These are phyloP conservation scores for Heteromeles arbutifolia DNA, from an alignment of 306 rosid genomes.

Conservation along the genomic window DNA sequence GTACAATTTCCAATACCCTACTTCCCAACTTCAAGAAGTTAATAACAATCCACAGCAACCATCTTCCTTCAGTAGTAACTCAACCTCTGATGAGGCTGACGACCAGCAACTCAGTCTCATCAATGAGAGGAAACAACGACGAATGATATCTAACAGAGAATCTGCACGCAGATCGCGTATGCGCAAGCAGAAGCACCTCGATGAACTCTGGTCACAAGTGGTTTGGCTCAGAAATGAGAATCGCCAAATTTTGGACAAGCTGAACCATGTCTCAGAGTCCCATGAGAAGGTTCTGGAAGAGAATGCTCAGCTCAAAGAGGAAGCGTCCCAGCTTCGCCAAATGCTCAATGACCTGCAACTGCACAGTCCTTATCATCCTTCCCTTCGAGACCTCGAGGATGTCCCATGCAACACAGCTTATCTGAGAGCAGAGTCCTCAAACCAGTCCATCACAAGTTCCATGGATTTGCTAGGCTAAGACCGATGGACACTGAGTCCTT, in stretches of 20 bases:
- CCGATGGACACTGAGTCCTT: constrained; percentile 5
- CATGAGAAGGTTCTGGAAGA: constrained; percentile 60
- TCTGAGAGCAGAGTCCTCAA: constrained; percentile 51
- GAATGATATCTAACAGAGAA: constrained; percentile 96
- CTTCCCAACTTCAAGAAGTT: constrained; percentile 39
- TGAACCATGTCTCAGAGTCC: constrained; percentile 57
- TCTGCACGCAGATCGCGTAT: constrained; percentile 87
- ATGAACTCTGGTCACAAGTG: constrained; percentile 94
- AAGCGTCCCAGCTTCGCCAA: constrained; percentile 67
- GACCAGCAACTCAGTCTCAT: constrained; percentile 59
- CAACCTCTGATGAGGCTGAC: constrained; percentile 89
- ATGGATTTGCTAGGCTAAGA: constrained; percentile 41
- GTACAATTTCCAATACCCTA: constrained; percentile 33
- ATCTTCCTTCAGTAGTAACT: constrained; percentile 59
- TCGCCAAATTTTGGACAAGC: constrained; percentile 58
- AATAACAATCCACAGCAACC: constrained; percentile 32
- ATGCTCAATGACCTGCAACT: constrained; percentile 59
- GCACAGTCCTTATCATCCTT: constrained; percentile 42
- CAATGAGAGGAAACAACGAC: constrained; percentile 73
- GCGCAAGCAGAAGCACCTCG: constrained; percentile 90
- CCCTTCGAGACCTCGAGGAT: constrained; percentile 49
- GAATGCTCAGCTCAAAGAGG: constrained; percentile 66
- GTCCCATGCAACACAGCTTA: constrained; percentile 39
- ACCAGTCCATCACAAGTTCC: constrained; percentile 41
- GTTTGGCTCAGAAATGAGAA: constrained; percentile 86